These are phyloP conservation scores for Chaetomium strumarium DNA, from an alignment of 2,329 filamentous ascomycete species.

Conservation along the genomic window DNA sequence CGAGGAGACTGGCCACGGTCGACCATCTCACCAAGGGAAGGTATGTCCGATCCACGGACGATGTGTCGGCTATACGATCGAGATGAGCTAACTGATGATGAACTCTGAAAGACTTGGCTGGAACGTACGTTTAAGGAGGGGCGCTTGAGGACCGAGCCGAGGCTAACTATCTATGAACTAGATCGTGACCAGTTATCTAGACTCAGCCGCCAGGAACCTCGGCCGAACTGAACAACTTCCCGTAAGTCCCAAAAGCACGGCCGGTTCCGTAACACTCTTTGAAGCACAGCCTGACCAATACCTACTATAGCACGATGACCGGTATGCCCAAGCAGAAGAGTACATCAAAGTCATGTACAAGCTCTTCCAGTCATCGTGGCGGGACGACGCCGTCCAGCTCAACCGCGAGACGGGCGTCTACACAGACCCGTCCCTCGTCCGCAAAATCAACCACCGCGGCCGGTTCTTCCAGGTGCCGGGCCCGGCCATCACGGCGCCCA, in stretches of 20 bases:
- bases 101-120: conserved; percentile 35
- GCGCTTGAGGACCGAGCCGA: not conserved
- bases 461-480: conserved; percentile 50
- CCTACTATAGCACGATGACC: conserved; percentile 49
- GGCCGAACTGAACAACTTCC: conserved; percentile 49
- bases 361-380: conserved; percentile 42
- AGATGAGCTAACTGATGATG: not conserved
- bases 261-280: too few relatives aligned
- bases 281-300: not conserved
- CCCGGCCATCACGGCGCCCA: conserved; percentile 60
- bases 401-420: conserved; percentile 51
- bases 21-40: conserved; percentile 59
- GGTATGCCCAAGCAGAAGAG: conserved; percentile 56
- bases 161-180: conserved; percentile 15
- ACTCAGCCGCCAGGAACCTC: conserved; percentile 60
- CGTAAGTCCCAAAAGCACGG: conserved; percentile 24
- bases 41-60: not conserved
- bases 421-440: conserved; percentile 52
- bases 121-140: conserved; percentile 32
- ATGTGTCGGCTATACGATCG: not conserved
- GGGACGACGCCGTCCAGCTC: conserved; percentile 49
- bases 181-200: conserved; percentile 63
- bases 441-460: conserved; percentile 55
- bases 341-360: conserved; percentile 59
- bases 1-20: conserved; percentile 57